Conservation (phyloP, 768 basidiomycete genomes). For the Mycena rebaudengoi region DNA sequence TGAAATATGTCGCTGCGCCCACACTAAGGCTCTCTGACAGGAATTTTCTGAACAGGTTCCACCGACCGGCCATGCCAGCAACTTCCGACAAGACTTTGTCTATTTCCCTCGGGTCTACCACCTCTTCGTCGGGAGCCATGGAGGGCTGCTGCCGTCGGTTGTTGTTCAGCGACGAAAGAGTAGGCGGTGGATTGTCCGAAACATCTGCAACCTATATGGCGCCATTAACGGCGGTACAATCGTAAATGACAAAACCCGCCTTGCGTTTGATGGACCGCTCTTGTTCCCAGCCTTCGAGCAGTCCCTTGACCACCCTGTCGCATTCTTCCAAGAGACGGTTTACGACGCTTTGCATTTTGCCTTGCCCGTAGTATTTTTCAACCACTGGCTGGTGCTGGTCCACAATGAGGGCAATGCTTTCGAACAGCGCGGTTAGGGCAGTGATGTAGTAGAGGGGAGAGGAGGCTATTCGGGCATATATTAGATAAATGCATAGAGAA, state of each 20-base stretch:
- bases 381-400: conserved; percentile 98
- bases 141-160: conserved; percentile 41
- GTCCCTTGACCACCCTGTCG: conserved; percentile 79
- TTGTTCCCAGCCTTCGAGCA: conserved; percentile 90
- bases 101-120: conserved; percentile 87
- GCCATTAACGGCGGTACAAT: background rate
- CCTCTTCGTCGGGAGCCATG: conserved; percentile 55
- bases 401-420: conserved; percentile 94
- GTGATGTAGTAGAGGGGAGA: conserved; percentile 94
- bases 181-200: conserved; percentile 48
- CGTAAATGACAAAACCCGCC: conserved; percentile 45
- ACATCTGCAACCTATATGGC: conserved; percentile 56
- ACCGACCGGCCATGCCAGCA: conserved; percentile 89
- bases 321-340: conserved; percentile 83
- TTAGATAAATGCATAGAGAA: conserved; percentile 19
- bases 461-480: too few relatives aligned
- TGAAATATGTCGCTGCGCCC: conserved; percentile 53
- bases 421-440: conserved; percentile 89
- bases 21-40: conserved; percentile 76
- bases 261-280: conserved; percentile 86
- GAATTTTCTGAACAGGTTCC: conserved; percentile 92
- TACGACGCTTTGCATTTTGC: conserved; percentile 87
- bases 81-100: conserved; percentile 91
- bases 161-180: conserved; percentile 34
- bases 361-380: conserved; percentile 95